These are phyloP conservation scores for Aspergillus neoniger DNA, from an alignment of 2,329 filamentous ascomycete genomes.

Conservation along the genomic window DNA sequence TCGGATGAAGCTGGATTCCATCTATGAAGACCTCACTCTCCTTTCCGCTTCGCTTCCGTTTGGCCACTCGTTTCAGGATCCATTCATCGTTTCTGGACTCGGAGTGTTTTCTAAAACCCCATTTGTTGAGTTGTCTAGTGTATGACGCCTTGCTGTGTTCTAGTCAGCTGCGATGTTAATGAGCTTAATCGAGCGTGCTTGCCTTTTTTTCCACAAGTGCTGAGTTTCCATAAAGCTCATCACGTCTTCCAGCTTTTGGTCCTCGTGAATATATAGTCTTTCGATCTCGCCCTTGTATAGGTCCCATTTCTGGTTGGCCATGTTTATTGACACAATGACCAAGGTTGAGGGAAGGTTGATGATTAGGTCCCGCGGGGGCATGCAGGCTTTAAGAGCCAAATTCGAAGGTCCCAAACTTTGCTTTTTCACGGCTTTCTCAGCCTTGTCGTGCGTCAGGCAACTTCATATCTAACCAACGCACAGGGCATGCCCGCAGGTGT, in stretches of 20 bases:
- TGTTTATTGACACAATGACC: not conserved
- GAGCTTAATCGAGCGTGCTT: not conserved
- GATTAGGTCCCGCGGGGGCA: not conserved
- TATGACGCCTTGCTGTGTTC: constrained; percentile 7
- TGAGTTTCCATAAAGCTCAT: constrained; percentile 18
- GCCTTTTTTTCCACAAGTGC: constrained; percentile 16
- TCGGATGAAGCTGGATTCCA: constrained; percentile 10
- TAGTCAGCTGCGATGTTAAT: not conserved
- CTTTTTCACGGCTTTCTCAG: not conserved
- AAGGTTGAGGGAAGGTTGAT: not conserved
- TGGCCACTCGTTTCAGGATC: constrained; percentile 13
- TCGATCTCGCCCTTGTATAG: constrained; percentile 19
- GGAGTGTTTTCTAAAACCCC: constrained; percentile 11
- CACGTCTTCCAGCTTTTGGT: constrained; percentile 10
- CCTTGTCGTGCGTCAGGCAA: not conserved
- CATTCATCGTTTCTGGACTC: constrained; percentile 7
- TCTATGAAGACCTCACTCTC: constrained; percentile 21
- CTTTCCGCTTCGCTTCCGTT: constrained; percentile 20
- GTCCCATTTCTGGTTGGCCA: constrained; percentile 17
- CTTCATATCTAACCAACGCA: not conserved
- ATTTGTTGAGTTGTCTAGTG: not conserved
- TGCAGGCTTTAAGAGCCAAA: not conserved
- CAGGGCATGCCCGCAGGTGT: not conserved
- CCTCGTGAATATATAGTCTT: constrained; percentile 19
- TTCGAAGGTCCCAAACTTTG: not conserved